phyloP scores from a whole-genome alignment of 2,329 filamentous ascomycete species.

The Colletotrichum sp. region DNA sequence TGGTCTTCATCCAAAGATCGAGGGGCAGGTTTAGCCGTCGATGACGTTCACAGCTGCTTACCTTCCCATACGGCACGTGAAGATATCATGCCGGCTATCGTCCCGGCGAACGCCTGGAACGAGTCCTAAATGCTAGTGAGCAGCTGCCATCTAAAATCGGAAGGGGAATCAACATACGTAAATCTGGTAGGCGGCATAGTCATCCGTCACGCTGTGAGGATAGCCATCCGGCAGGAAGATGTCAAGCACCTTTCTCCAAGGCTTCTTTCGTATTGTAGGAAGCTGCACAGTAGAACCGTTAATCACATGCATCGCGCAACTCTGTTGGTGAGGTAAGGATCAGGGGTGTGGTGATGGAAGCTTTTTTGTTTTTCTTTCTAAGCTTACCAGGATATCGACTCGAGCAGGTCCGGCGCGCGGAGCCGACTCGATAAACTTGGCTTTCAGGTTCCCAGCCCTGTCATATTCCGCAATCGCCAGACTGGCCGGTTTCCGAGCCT shows the following conservation, averaged over 20 bases:
- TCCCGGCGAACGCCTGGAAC: conserved; percentile 14
- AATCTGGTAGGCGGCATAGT: conserved; percentile 16
- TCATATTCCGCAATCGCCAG: conserved; percentile 10
- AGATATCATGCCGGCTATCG: conserved; percentile 20
- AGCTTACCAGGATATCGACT: conserved; percentile 14
- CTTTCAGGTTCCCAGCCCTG: conserved; percentile 12
- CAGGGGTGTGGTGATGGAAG: not conserved
- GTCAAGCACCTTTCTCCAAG: conserved; percentile 7
- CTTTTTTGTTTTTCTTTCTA: not conserved
- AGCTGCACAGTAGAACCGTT: not conserved
- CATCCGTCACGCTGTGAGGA: conserved; percentile 16
- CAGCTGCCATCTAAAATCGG: accelerated
- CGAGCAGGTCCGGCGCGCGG: not conserved
- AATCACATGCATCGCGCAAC: not conserved
- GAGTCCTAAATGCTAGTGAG: not conserved
- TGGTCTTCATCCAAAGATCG: not conserved
- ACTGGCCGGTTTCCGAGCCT: not conserved
- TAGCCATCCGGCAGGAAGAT: conserved; percentile 16
- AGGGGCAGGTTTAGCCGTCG: not conserved
- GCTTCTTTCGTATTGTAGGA: conserved; percentile 4
- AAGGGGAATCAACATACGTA: not conserved
- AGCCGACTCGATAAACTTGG: conserved; percentile 15
- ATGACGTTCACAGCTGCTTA: not conserved
- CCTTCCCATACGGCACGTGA: conserved; percentile 20
- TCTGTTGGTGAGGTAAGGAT: not conserved